Evolutionary conservation across 345 rosid genomes (phyloP).

Genomic region (Dipteronia dyeriana): DNA sequence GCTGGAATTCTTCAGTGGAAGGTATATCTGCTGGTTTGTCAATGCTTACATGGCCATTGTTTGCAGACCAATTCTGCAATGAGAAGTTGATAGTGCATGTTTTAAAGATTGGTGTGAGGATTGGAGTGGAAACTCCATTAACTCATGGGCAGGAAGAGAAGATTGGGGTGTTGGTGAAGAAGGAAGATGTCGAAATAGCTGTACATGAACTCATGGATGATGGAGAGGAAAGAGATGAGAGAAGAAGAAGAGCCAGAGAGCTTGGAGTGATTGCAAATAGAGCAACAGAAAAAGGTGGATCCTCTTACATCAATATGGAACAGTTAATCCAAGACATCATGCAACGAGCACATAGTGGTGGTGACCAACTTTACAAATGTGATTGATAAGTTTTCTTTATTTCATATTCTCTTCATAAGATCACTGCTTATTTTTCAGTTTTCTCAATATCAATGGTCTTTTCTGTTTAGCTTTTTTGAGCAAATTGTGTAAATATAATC

Average conservation of each 20-base stretch:
- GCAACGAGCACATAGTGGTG: too few species aligned
- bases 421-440: too few species aligned
- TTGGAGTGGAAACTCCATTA: conserved; percentile 21
- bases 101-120: conserved; percentile 25
- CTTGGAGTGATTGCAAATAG: conserved; percentile 25
- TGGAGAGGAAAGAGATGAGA: conserved; percentile 26
- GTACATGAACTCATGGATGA: conserved; percentile 25
- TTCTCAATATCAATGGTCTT: too few species aligned
- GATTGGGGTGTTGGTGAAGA: conserved; percentile 27
- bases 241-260: conserved; percentile 31
- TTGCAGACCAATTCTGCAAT: conserved; percentile 34
- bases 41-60: conserved; percentile 38
- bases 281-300: conserved; percentile 30
- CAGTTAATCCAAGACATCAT: too few species aligned
- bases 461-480: too few species aligned
- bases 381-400: too few species aligned
- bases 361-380: too few species aligned
- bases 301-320: too few species aligned
- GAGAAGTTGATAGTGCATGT: too few species aligned
- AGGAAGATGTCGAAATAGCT: conserved; percentile 23
- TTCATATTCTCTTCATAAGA: too few species aligned
- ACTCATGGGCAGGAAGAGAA: conserved; percentile 26
- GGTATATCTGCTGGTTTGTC: conserved; percentile 30
- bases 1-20: conserved; percentile 39
- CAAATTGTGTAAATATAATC: too few species aligned